Evolutionary conservation across 352 stramenopile genomes (phyloP).

Genomic region (Phytophthora idaei): DNA sequence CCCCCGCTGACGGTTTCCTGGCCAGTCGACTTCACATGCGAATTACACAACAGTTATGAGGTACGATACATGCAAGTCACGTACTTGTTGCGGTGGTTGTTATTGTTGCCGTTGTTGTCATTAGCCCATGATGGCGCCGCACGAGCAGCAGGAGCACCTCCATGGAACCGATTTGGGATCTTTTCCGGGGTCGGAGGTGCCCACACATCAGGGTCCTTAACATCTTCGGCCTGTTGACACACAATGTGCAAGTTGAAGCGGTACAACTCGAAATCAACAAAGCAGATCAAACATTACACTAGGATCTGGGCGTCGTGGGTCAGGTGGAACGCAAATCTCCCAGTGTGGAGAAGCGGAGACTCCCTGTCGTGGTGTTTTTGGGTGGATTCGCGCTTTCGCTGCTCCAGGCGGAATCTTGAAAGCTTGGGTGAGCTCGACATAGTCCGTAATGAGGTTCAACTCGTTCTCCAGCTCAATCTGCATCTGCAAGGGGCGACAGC

Average conservation of each 20-base stretch:
- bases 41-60: not conserved
- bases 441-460: slow-evolving; percentile 77
- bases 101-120: slow-evolving; percentile 49
- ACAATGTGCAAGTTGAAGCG: slow-evolving; percentile 10
- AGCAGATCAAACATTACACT: slow-evolving; percentile 16
- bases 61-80: not conserved
- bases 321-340: slow-evolving; percentile 54
- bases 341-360: slow-evolving; percentile 42
- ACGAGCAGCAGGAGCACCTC: slow-evolving; percentile 36
- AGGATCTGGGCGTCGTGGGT: slow-evolving; percentile 24
- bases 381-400: slow-evolving; percentile 40
- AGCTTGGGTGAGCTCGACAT: slow-evolving; percentile 70
- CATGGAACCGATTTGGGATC: slow-evolving; percentile 30
- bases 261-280: not conserved
- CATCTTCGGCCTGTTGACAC: slow-evolving; percentile 26
- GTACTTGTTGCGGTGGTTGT: slow-evolving; percentile 36
- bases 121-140: slow-evolving; percentile 62
- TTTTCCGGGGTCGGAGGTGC: slow-evolving; percentile 69
- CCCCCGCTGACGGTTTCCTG: slow-evolving; percentile 38
- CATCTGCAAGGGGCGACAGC: slow-evolving; percentile 44
- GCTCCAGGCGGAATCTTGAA: slow-evolving; percentile 60
- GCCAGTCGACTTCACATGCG: slow-evolving; percentile 37
- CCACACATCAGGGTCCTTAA: slow-evolving; percentile 76
- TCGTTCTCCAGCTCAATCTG: slow-evolving; percentile 87
- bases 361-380: slow-evolving; percentile 30